phyloP scores from a whole-genome alignment of 1,139 yeast species.

The Suhomyces choctaworum region DNA sequence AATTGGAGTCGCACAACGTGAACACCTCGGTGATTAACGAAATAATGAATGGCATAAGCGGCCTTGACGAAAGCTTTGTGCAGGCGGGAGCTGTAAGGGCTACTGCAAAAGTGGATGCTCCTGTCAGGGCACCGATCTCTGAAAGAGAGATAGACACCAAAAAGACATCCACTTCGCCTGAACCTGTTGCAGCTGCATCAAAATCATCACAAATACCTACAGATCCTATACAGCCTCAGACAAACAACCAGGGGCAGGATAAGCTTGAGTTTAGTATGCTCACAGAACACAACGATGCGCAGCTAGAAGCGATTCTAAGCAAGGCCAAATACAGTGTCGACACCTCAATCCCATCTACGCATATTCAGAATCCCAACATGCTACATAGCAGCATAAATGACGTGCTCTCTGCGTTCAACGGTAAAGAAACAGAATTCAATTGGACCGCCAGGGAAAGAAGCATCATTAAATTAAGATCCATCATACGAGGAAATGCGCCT shows the following conservation, averaged over 20 bases:
- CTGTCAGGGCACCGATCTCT: neutral
- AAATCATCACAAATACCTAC: neutral
- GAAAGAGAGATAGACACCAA: too few species aligned
- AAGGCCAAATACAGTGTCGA: slow-evolving; percentile 30
- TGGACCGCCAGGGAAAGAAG: slow-evolving; percentile 76
- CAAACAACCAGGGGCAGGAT: neutral
- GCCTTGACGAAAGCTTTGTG: neutral
- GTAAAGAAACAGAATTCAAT: slow-evolving; percentile 85
- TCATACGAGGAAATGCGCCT: slow-evolving; percentile 58
- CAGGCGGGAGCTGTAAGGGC: neutral
- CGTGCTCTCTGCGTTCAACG: slow-evolving; percentile 49
- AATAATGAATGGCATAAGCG: slow-evolving; percentile 34
- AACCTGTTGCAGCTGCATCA: neutral
- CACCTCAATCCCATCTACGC: slow-evolving; percentile 20
- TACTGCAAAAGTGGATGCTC: neutral
- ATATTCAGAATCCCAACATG: slow-evolving; percentile 19
- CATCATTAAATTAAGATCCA: slow-evolving; percentile 55
- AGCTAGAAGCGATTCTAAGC: slow-evolving; percentile 12
- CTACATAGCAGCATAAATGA: slow-evolving; percentile 21
- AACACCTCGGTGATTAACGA: slow-evolving; percentile 26
- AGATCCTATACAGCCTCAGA: neutral
- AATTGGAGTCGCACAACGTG: slow-evolving; percentile 44
- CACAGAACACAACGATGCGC: slow-evolving; percentile 4
- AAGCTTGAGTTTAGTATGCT: too few species aligned
- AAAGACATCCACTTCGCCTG: neutral